phyloP scores from a whole-genome alignment of 257 asterid genomes.

The Vinca minor region DNA sequence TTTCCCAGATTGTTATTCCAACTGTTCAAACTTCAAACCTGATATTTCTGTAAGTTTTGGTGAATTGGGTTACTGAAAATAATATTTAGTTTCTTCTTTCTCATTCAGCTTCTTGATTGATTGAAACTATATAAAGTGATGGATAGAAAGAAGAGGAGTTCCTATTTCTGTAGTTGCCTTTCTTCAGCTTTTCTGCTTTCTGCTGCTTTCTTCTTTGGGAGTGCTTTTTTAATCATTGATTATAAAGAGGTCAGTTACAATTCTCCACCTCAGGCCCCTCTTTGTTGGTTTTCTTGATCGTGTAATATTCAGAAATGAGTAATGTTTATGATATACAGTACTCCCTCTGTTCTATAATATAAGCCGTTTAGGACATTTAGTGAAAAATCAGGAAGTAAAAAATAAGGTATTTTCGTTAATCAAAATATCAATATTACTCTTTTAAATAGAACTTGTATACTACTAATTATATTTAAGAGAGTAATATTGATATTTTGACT shows the following conservation, averaged over 20 bases:
- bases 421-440: no score
- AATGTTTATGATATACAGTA: neutral
- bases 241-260: slow-evolving; percentile 38
- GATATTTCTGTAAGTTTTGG: no score
- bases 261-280: neutral
- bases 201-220: slow-evolving; percentile 37
- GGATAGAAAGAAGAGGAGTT: slow-evolving; percentile 32
- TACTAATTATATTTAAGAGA: no score
- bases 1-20: neutral
- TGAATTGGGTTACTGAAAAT: neutral
- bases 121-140: slow-evolving; percentile 16
- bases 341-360: no score
- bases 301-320: neutral
- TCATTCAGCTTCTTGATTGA: slow-evolving; percentile 10
- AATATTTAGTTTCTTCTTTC: neutral
- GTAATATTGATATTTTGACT: no score
- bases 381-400: no score
- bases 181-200: slow-evolving; percentile 36
- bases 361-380: no score
- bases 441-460: no score
- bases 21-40: neutral
- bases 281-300: no score
- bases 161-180: slow-evolving; percentile 31
- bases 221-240: slow-evolving; percentile 29
- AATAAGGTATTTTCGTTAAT: no score